Evolutionary conservation across 2,329 filamentous ascomycete genomes (phyloP).

Genomic region (Fusarium veterinarium): DNA sequence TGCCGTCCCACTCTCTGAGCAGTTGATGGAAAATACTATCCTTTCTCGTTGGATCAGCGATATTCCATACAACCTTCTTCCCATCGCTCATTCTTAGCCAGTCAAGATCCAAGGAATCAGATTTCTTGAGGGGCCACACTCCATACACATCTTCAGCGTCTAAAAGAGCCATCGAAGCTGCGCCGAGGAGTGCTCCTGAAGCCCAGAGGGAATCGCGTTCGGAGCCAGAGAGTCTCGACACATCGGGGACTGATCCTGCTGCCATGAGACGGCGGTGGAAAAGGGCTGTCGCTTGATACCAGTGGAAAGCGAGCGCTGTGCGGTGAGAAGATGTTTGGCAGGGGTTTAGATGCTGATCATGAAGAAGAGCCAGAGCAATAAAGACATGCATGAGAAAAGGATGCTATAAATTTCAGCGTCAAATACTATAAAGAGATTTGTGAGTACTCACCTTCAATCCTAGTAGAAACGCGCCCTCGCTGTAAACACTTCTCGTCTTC

Average conservation of each 20-base stretch:
- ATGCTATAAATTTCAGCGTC: constrained; percentile 48
- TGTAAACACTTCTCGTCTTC: constrained; percentile 48
- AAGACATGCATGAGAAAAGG: constrained; percentile 67
- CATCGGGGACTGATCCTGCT: constrained; percentile 38
- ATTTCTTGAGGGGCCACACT: constrained; percentile 66
- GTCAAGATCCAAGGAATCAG: constrained; percentile 59
- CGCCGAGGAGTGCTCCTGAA: constrained; percentile 59
- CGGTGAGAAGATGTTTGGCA: constrained; percentile 39
- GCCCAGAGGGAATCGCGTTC: constrained; percentile 62
- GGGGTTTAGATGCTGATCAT: constrained; percentile 59
- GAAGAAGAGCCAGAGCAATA: constrained; percentile 63
- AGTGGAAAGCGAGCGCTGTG: constrained; percentile 57
- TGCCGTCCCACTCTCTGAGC: constrained; percentile 2
- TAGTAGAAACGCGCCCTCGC: constrained; percentile 52
- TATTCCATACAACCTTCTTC: constrained; percentile 64
- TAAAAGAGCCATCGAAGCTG: constrained; percentile 58
- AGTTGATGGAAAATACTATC: constrained; percentile 60
- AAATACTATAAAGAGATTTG: not conserved
- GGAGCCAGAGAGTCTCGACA: constrained; percentile 44
- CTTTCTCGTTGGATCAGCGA: constrained; percentile 60
- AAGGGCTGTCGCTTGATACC: constrained; percentile 59
- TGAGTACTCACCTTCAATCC: constrained; percentile 50
- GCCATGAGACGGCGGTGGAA: constrained; percentile 58
- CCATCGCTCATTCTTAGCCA: constrained; percentile 69
- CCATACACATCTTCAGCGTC: constrained; percentile 56